Percentiles rank a stretch among this genome's conserved stretches.
These are phyloP conservation scores for Phaeomoniella chlamydospora DNA, from an alignment of 2,329 filamentous ascomycete genomes.

Conservation along the genomic window DNA sequence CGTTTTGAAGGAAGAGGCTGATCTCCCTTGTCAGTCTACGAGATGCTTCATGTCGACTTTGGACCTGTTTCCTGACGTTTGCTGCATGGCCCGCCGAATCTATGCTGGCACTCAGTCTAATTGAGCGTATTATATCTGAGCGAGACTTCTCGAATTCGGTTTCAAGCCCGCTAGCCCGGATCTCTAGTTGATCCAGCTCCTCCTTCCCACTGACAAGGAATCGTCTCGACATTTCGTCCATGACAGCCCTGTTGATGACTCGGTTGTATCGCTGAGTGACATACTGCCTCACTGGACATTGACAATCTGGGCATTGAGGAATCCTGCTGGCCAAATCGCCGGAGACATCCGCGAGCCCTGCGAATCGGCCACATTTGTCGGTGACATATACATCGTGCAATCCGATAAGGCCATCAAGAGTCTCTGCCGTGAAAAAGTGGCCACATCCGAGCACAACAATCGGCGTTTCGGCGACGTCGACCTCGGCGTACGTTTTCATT, in stretches of 20 bases:
- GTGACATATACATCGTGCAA: constrained; percentile 20
- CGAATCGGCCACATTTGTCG: constrained; percentile 12
- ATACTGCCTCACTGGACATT: constrained; percentile 38
- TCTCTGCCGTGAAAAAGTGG: constrained; percentile 46
- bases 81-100: too few relatives aligned
- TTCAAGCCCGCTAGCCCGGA: too few relatives aligned
- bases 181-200: too few relatives aligned
- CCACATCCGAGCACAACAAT: constrained; percentile 49
- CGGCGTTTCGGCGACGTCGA: constrained; percentile 44
- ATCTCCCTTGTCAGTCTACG: too few relatives aligned
- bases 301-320: constrained; percentile 44
- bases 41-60: too few relatives aligned
- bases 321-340: constrained; percentile 36
- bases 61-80: too few relatives aligned
- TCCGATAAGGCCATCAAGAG: constrained; percentile 46
- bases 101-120: too few relatives aligned
- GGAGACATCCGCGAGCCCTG: constrained; percentile 14
- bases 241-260: constrained; percentile 42
- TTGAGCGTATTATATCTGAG: too few relatives aligned
- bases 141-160: too few relatives aligned
- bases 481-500: constrained; percentile 38
- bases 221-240: constrained; percentile 51
- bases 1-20: too few relatives aligned
- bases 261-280: constrained; percentile 46
- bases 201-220: constrained; percentile 31